A percentile compares a stretch with the other conserved stretches of the same genome.
phyloP scores from a whole-genome alignment of 108 stramenopile genomes.

The Skeletonema menzelii region DNA sequence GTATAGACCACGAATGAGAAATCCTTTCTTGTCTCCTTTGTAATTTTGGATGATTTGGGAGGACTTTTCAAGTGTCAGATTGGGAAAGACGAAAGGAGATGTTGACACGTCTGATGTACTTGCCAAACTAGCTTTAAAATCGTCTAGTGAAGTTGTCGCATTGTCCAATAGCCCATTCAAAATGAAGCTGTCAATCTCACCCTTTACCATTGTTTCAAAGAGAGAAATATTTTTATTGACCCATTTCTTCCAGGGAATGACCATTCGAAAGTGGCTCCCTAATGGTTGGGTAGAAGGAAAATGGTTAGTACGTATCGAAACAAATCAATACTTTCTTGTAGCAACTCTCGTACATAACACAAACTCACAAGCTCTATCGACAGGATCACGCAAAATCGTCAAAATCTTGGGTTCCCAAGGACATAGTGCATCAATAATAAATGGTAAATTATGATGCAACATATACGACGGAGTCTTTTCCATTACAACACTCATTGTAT shows the following conservation, averaged over 20 bases:
- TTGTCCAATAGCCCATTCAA: slow-evolving; percentile 1
- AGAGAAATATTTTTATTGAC: neutral
- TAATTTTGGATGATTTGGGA: neutral
- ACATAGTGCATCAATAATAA: neutral
- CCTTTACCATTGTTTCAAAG: neutral
- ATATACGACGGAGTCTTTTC: slow-evolving; percentile 12
- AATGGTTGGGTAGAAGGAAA: neutral
- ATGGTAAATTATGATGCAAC: neutral
- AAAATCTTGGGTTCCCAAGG: slow-evolving; percentile 15
- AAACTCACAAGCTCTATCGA: neutral
- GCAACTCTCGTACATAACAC: neutral
- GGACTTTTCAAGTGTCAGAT: neutral
- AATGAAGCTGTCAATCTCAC: slow-evolving; percentile 4
- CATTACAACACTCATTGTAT: slow-evolving; percentile 3
- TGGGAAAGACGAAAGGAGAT: slow-evolving; percentile 1
- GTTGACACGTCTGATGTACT: neutral
- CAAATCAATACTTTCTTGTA: neutral
- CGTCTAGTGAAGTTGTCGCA: neutral
- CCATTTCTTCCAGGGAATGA: neutral
- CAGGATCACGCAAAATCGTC: slow-evolving; percentile 6
- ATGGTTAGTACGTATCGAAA: neutral
- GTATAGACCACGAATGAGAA: slow-evolving; percentile 5
- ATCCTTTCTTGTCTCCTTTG: neutral
- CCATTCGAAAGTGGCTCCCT: slow-evolving; percentile 14
- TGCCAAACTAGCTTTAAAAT: neutral